phyloP scores from a whole-genome alignment of 441 rosid species.

The Dalechampia spathulata region DNA sequence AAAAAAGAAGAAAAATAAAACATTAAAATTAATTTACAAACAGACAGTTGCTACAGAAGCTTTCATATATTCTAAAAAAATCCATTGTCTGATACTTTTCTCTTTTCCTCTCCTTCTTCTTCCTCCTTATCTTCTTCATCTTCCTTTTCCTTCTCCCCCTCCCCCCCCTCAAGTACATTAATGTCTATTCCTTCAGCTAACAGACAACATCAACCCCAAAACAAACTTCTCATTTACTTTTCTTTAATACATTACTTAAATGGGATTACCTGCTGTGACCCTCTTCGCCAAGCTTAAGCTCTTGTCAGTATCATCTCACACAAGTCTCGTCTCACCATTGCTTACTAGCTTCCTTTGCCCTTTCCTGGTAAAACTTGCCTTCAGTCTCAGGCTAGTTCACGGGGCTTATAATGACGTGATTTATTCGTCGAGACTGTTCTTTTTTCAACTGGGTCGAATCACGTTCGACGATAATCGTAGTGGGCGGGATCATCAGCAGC shows the following conservation, averaged over 20 bases:
- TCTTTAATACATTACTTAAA: background rate
- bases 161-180: background rate
- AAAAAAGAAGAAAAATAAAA: too few relatives aligned
- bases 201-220: background rate
- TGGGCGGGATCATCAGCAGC: background rate
- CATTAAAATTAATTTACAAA: too few relatives aligned
- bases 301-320: conserved; percentile 14
- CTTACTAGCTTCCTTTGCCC: conserved; percentile 28
- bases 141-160: background rate
- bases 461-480: conserved; percentile 9
- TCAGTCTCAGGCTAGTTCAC: conserved; percentile 11
- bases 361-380: conserved; percentile 27
- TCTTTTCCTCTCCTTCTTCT: too few relatives aligned
- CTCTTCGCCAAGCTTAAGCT: conserved; percentile 25
- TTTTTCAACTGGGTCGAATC: conserved; percentile 34
- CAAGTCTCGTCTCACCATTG: conserved; percentile 7
- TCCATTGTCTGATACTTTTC: too few relatives aligned
- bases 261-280: conserved; percentile 29
- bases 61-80: too few relatives aligned
- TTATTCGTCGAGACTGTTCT: conserved; percentile 24
- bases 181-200: background rate
- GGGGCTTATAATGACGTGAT: conserved; percentile 10
- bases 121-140: background rate
- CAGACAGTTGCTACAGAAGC: too few relatives aligned
- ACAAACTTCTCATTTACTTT: background rate